Evolutionary conservation across 2,329 filamentous ascomycete species (phyloP), one percentile per base, ranked within the genome.

Genomic region (Pseudogymnoascus destructans): DNA sequence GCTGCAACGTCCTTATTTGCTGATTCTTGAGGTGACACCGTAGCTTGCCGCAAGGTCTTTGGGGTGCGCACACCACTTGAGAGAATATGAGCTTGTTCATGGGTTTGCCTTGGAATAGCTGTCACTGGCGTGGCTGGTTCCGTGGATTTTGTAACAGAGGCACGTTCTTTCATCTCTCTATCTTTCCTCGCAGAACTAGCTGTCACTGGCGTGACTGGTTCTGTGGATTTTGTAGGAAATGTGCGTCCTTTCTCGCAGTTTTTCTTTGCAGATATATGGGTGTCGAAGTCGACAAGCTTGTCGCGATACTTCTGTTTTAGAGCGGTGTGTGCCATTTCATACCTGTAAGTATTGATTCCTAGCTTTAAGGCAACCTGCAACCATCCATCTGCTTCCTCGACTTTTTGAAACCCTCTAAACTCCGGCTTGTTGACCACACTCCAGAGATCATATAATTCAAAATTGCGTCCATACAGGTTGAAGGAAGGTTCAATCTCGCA

Each of bases 391-490:
- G 25, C 27, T 5, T 54, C 57, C 35, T 57, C 61, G 13, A 68
- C 63, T 35, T 58, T 56, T 5, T 64, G 59, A 56, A 59, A 64
- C 7, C 66, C 67, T 9, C 66, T 64, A 57, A 66, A 63, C 25
- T 65, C 57, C 11, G 59, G 57, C 8, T 61, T 64, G n/a, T 57
- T 60, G 11, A 68, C 66, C 6, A 64, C 59, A 33, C 64, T 62
- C 66, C 66, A 70, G 4, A 70, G 56, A 8, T 59, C 60, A 57
- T 66, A 68, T 11, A 69, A 57, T 6, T 66, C 49, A 5, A 68
- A 58, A 11, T 57, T 54, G 46, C 59, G 58, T 4, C 63, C 66
- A 42, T 61, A 61, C 3, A 70, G 66, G 9, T 21, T 38, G 6
- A 65, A 64, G 13, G 58, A 57, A 23, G 66, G 62, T 10, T 66